phyloP scores from a whole-genome alignment of 2,329 filamentous ascomycete species.

The Aspergillus vadensis region DNA sequence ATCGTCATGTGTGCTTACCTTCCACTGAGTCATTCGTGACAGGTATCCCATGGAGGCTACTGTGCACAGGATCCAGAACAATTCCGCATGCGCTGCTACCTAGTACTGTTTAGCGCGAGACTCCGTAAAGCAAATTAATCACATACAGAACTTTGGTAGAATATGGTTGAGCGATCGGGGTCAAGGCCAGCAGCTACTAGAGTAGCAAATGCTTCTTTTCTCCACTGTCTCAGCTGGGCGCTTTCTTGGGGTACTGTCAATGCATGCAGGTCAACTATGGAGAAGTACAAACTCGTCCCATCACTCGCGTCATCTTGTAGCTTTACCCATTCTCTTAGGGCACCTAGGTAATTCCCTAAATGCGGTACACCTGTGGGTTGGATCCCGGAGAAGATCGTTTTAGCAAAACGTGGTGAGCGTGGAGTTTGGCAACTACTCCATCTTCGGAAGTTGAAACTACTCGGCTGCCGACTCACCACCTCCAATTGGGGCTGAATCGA shows the following conservation, averaged over 20 bases:
- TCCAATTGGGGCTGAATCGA: background rate
- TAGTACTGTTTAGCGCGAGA: constrained; percentile 35
- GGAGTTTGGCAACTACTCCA: constrained; percentile 16
- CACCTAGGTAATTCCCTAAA: constrained; percentile 92
- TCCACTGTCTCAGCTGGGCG: constrained; percentile 61
- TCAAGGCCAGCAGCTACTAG: constrained; percentile 82
- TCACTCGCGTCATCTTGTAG: constrained; percentile 67
- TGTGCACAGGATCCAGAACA: constrained; percentile 97
- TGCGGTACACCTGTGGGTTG: constrained; percentile 95
- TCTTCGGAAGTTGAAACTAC: constrained; percentile 10
- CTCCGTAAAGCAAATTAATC: background rate
- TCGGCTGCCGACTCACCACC: background rate
- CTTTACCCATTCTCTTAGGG: constrained; percentile 80
- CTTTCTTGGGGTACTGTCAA: constrained; percentile 76
- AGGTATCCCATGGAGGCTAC: constrained; percentile 89
- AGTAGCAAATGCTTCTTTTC: constrained; percentile 74
- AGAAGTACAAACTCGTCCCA: constrained; percentile 71
- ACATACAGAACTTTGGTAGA: constrained; percentile 76
- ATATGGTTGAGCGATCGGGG: constrained; percentile 74
- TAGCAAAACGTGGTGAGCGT: constrained; percentile 1
- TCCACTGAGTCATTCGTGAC: constrained; percentile 99
- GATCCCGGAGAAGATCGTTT: constrained; percentile 86
- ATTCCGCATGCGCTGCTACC: constrained; percentile 77
- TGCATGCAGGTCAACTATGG: constrained; percentile 90
- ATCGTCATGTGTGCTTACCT: constrained; percentile 56